Conservation (phyloP, 495 filamentous ascomycete genomes). For the Neurospora sp. region DNA sequence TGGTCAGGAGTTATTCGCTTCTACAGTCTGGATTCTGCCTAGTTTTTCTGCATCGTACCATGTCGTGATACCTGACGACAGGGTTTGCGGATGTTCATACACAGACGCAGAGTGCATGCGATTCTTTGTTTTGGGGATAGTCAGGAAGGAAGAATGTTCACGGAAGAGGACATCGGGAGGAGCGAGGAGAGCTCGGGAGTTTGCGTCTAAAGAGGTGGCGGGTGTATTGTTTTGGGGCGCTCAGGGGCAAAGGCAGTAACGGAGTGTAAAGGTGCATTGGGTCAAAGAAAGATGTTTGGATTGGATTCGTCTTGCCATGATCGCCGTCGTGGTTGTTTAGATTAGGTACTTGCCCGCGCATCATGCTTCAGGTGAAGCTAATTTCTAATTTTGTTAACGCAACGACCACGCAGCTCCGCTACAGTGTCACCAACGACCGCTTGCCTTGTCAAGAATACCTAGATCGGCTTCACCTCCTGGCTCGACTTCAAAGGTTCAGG, state of each 20-base stretch:
- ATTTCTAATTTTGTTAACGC: neutral
- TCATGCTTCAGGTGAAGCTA: neutral
- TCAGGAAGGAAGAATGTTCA: neutral
- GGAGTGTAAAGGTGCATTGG: neutral
- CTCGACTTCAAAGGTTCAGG: neutral
- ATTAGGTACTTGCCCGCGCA: neutral
- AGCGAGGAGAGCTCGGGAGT: neutral
- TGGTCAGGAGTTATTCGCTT: neutral
- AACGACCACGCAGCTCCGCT: neutral
- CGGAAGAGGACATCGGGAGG: neutral
- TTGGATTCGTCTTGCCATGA: neutral
- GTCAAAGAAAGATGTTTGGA: neutral
- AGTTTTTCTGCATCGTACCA: neutral
- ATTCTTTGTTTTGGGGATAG: neutral
- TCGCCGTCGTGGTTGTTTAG: neutral
- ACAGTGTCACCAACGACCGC: neutral
- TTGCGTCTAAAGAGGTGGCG: neutral
- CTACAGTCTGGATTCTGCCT: neutral
- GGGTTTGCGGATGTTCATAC: no score
- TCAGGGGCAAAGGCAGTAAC: neutral
- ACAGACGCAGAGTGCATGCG: no score
- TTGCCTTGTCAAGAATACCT: neutral
- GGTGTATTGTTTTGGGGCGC: neutral
- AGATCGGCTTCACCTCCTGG: neutral
- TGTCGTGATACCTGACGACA: no score